Base-by-base conservation (phyloP, 225 moss, liverwort and hornwort genomes). In the Bryoerythrophyllum caledonicum region DNA sequence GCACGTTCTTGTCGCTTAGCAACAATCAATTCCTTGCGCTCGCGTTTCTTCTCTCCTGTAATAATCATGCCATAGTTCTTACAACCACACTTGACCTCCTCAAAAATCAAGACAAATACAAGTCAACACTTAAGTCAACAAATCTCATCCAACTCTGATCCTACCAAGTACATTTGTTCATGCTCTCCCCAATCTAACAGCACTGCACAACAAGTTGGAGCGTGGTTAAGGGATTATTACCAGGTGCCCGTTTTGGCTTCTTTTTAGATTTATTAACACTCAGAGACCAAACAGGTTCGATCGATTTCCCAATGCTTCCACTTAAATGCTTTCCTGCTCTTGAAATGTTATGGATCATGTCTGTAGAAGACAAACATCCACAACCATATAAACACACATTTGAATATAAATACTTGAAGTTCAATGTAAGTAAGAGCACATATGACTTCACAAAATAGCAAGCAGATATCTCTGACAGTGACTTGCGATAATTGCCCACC, bases 1-100 rank as follows among this genome's bases (percentile, higher is more conserved):
- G 94, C 93, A 34, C 97, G 87, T 62, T 87, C 86, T 75, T 78
- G 76, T 19, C 94, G 93, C 82, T 94, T 92, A 24, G 79, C 73
- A 80, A 86, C 90, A 81, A 99, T 93, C 32, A 41, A 87, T 65
- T 90, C 83, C 82, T 91, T 90, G 65, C 90, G 87, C 53, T 93
- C 84, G 63, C 74, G 74, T 67, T 90, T 90, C 67, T 99, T 99
- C 76, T 94, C 84, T 51, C 96, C 96, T 96, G 80, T 35, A 3
- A 82, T 43, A 67, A 7, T 51, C 72, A 59, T 67, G 56, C 10
- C 68, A 60, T 46, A n/a, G 21, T 73, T 32, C 10, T 73, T 11
- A 3, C 4, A 80, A 41, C 63, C 2, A 25, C n/a, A 57, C 23
- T 35, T 13, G 35, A 76, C 28, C 17, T 38, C 38, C 38, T 49